Percentiles rank a stretch among this genome's conserved stretches.
These are phyloP conservation scores for Hypoxylon lienhwacheense DNA, from an alignment of 495 filamentous ascomycete species.

Conservation along the genomic window DNA sequence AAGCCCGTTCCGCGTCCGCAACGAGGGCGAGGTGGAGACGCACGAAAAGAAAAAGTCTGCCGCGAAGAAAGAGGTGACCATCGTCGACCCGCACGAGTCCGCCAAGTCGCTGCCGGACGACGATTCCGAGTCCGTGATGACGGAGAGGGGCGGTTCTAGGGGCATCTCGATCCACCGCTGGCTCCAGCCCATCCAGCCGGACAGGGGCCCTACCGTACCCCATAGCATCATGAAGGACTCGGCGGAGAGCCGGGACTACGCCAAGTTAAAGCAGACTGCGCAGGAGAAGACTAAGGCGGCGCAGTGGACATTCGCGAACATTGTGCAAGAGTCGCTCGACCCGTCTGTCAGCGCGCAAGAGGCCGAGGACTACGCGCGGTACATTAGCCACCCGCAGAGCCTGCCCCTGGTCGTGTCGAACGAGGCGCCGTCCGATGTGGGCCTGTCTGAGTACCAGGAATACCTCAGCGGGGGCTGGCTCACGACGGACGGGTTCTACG, in stretches of 20 bases:
- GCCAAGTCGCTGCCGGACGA: slow-evolving; percentile 37
- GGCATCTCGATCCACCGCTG: slow-evolving; percentile 56
- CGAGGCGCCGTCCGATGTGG: slow-evolving; percentile 57
- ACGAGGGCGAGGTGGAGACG: slow-evolving; percentile 48
- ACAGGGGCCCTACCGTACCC: slow-evolving; percentile 40
- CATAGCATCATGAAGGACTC: slow-evolving; percentile 55
- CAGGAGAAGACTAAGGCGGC: slow-evolving; percentile 69
- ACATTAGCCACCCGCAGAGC: slow-evolving; percentile 86
- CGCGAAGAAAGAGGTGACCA: slow-evolving; percentile 62
- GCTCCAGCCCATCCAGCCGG: slow-evolving; percentile 50
- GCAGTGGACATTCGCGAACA: slow-evolving; percentile 85
- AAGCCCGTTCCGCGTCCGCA: slow-evolving; percentile 80
- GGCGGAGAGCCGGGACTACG: slow-evolving; percentile 25
- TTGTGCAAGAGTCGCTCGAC: slow-evolving; percentile 76
- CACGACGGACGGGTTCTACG: slow-evolving; percentile 41
- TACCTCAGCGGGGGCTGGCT: slow-evolving; percentile 65
- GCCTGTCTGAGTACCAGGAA: slow-evolving; percentile 67
- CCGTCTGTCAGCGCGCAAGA: slow-evolving; percentile 74
- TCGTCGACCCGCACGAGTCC: slow-evolving; percentile 57
- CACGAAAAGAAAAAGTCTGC: slow-evolving; percentile 52
- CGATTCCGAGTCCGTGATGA: slow-evolving; percentile 43
- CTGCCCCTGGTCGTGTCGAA: slow-evolving; percentile 83
- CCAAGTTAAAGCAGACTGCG: slow-evolving; percentile 46
- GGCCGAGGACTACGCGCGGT: slow-evolving; percentile 83
- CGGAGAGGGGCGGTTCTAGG: slow-evolving; percentile 39